Base-by-base conservation (phyloP, 805 yeast species). In the Candida vaughaniae region DNA sequence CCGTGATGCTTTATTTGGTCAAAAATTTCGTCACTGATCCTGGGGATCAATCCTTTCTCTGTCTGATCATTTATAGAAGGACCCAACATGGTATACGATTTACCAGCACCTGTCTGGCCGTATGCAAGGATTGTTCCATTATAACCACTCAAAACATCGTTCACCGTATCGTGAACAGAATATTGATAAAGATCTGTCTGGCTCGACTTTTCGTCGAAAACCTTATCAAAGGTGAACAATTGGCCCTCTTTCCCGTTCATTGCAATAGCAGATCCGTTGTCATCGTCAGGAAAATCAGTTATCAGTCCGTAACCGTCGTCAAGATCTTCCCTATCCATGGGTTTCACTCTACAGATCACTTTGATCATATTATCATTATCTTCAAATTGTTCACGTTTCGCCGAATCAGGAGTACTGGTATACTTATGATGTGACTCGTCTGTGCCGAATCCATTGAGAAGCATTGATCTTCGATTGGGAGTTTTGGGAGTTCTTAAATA, bases 21-120 rank as follows among this genome's bases (percentile, higher is more conserved):
- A 52, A 87, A 89, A 4, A 89, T 65, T 39, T 73, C 73, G 34
- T 81, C 82, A 12, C 84, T 71, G 11, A 85, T 76, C 22, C 93
- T 66, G 0, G 95, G 95, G 12, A 84, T 80, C 17, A 85, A 66
- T 2, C 96, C 96, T 27, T 46, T 48, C 7, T 37, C 57, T 12
- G 64, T 62, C n/a, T 60, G 58, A 23, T 49, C 51, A 12, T 42
- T 38, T 8, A 54, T 38, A 2, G 66, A 51, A n/a, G 60, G 56
- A 1, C 93, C 93, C 74, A 82, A 75, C 88, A 85, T 80, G 3
- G 91, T 80, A 51, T 75, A 76, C 0, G 90, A 75, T 56, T 85
- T 85, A 5, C 93, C 93, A 1, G 88, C 71, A 0, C 88, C 86
- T 0, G 86, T 78, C 50, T 82, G 91, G 7, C 95, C 95, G 57